These are phyloP conservation scores for Paracorniculantispora psalliotae DNA, from an alignment of 2,329 filamentous ascomycete species.

Conservation along the genomic window DNA sequence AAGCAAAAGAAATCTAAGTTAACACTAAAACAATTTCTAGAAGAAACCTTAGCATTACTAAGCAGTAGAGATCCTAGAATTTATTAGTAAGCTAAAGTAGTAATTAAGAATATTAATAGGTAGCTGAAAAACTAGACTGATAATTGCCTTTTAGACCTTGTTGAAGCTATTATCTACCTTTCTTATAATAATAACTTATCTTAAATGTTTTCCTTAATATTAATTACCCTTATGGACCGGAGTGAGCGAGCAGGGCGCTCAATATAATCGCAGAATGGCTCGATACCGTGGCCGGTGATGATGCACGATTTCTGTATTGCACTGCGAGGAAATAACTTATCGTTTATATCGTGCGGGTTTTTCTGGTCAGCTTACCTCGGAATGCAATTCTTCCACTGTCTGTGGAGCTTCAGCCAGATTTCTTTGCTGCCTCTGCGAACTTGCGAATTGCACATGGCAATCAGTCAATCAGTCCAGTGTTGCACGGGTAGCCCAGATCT, in stretches of 20 bases:
- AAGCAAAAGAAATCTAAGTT: conserved; percentile 16
- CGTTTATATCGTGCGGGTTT: conserved; percentile 24
- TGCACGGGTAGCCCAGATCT: background rate
- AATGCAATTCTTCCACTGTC: background rate
- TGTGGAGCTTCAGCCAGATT: background rate
- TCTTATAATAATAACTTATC: conserved; percentile 16
- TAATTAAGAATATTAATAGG: conserved; percentile 20
- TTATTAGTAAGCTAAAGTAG: conserved; percentile 17
- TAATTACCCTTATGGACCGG: conserved; percentile 18
- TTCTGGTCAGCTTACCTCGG: conserved; percentile 23
- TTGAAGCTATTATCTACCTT: conserved; percentile 26
- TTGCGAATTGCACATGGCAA: background rate
- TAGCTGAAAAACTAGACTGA: conserved; percentile 24
- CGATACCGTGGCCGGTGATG: conserved; percentile 28
- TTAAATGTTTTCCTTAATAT: conserved; percentile 16
- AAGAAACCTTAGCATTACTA: background rate
- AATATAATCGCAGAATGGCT: conserved; percentile 33
- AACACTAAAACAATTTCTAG: conserved; percentile 5
- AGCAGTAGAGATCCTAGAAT: conserved; percentile 14
- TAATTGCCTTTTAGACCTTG: conserved; percentile 21
- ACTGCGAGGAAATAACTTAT: conserved; percentile 26
- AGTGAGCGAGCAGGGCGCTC: conserved; percentile 19
- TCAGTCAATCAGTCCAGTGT: background rate
- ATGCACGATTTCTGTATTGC: conserved; percentile 28
- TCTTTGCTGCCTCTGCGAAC: background rate